Base-by-base conservation (phyloP, 306 rosid genomes). In the Begonia masoniana region DNA sequence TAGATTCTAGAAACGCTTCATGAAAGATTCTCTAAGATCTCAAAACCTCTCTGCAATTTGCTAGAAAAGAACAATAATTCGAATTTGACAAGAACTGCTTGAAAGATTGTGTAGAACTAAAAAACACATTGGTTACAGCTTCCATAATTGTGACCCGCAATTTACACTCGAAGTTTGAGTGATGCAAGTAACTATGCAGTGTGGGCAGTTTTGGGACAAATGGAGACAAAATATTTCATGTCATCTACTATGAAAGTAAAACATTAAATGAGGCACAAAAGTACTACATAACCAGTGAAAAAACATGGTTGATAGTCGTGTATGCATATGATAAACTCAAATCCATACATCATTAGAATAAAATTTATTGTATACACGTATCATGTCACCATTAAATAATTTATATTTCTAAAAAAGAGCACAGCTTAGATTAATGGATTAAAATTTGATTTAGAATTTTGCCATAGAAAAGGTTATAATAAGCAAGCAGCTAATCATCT, bases 111-210 rank as follows among this genome's bases (percentile, higher is more conserved):
- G n/a, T 10, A 0, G 0, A 10, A 6, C 24, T 52, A 5, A 51
- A 51, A 14, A 15, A 2, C 4, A 16, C 15, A 10, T 15, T 15
- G 19, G 12, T 4, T 15, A 9, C 7, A 15, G 2, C 51, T 48
- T 15, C 51, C 14, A 48, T 48, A 7, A 0, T 48, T 9, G 4
- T 48, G 13, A 9, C 51, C 3, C 21, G 55, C 12, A 19, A 16
- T 14, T 16, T 2, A 35, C 56, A 2, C 24, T 52, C 10, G 1
- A 52, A 7, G 10, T 52, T 6, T 52, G 36, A 17, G 56, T 52
- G 35, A 52, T 52, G 56, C 56, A 17, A 19, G 56, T 52, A 41
- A 52, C 13, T 52, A 16, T 52, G 36, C 56, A 17, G 39, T 19
- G 15, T 11, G 39, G 10, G 56, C 36, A 9, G 36, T 11, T 21